Evolutionary conservation across 306 rosid genomes (phyloP).

Genomic region (Inga oerstediana): DNA sequence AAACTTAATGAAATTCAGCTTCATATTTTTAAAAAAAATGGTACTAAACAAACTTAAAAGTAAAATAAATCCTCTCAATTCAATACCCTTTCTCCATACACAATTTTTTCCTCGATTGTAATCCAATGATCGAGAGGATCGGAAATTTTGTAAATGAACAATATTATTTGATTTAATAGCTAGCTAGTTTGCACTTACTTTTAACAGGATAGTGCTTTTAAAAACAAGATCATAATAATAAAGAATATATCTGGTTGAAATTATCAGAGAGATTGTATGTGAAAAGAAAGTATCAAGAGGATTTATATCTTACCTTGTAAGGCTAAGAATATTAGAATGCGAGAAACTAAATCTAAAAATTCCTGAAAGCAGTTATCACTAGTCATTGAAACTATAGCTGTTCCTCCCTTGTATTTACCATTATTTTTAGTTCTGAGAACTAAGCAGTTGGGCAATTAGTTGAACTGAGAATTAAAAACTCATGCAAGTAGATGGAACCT

Average conservation of each 20-base stretch:
- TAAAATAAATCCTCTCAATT: not conserved
- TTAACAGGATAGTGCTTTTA: not conserved
- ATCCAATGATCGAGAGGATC: not conserved
- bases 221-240: not conserved
- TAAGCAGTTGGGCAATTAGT: not conserved
- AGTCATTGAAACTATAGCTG: not conserved
- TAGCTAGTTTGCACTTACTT: not conserved
- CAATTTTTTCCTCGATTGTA: not conserved
- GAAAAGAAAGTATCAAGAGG: no score
- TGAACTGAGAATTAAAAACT: not conserved
- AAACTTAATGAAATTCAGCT: no score
- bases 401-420: not conserved
- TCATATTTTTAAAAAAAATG: no score
- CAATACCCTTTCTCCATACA: not conserved
- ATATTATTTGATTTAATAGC: not conserved
- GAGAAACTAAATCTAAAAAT: not conserved
- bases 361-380: not conserved
- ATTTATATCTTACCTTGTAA: not conserved
- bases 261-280: no score
- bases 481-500: not conserved
- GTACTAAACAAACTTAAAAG: not conserved
- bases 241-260: not conserved
- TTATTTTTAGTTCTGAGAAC: not conserved
- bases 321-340: not conserved
- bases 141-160: not conserved